Conservation (phyloP, 1,139 yeast genomes). For the Pichia sp. region DNA sequence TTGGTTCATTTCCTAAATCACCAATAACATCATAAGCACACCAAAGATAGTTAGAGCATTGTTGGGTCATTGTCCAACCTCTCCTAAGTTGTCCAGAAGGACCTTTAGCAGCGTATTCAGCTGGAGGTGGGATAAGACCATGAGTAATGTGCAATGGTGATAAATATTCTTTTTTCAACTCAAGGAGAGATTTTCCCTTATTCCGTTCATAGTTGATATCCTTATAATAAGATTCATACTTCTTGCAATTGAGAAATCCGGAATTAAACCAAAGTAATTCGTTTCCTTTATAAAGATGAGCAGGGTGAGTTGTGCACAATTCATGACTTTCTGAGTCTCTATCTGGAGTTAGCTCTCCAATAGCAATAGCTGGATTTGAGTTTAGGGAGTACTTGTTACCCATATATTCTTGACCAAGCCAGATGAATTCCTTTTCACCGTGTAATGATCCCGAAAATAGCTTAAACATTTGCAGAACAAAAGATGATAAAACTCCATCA, state of each 20-base stretch:
- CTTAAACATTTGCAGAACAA: conserved; percentile 33
- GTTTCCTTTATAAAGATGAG: conserved; percentile 47
- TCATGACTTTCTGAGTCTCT: conserved; percentile 35
- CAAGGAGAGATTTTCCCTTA: conserved; percentile 23
- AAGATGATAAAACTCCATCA: conserved; percentile 36
- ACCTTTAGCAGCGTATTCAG: conserved; percentile 29
- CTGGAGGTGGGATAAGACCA: conserved; percentile 53
- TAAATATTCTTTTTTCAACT: conserved; percentile 32
- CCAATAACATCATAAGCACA: conserved; percentile 52
- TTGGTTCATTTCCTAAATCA: conserved; percentile 24
- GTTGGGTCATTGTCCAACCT: conserved; percentile 51
- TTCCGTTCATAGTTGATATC: conserved; percentile 30
- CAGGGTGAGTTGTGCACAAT: conserved; percentile 64
- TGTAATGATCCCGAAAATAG: conserved; percentile 27
- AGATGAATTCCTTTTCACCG: conserved; percentile 62
- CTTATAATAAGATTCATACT: conserved; percentile 30
- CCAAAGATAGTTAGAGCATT: conserved; percentile 50
- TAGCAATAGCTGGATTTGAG: conserved; percentile 42
- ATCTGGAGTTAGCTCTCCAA: conserved; percentile 36
- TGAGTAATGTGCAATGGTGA: conserved; percentile 43
- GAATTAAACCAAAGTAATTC: conserved; percentile 58
- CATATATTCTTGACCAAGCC: conserved; percentile 48
- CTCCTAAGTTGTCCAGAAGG: conserved; percentile 39
- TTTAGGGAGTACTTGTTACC: conserved; percentile 50
- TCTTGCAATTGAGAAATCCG: conserved; percentile 57